These are phyloP conservation scores for Peronospora belbahrii DNA, from an alignment of 352 stramenopile species.

Conservation along the genomic window DNA sequence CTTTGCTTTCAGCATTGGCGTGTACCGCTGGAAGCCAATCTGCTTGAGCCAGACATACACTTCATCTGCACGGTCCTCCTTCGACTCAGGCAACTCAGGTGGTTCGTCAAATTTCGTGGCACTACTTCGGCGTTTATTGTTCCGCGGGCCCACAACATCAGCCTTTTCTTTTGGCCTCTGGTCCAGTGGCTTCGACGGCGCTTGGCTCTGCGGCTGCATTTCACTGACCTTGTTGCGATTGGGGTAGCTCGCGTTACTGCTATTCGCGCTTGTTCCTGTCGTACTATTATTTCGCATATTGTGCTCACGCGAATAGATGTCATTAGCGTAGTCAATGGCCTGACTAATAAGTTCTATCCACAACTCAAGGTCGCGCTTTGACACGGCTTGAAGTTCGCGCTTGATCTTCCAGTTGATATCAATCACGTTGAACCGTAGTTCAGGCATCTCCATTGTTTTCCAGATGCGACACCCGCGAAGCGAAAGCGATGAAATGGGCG, in stretches of 20 bases:
- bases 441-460: constrained; percentile 84
- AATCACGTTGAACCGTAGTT: constrained; percentile 71
- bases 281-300: constrained; percentile 34
- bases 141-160: constrained; percentile 13
- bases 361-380: constrained; percentile 45
- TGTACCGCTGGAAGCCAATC: constrained; percentile 50
- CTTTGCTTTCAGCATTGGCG: constrained; percentile 64
- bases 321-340: constrained; percentile 69
- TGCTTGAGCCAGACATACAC: constrained; percentile 68
- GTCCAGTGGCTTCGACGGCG: constrained; percentile 10
- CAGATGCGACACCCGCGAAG: constrained; percentile 72
- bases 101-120: constrained; percentile 24
- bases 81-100: constrained; percentile 27
- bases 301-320: constrained; percentile 28
- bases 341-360: constrained; percentile 75
- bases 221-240: constrained; percentile 19
- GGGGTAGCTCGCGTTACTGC: constrained; percentile 23
- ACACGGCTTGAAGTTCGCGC: constrained; percentile 60
- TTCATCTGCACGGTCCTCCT: constrained; percentile 50
- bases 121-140: constrained; percentile 24
- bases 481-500: constrained; percentile 49
- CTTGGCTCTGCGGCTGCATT: constrained; percentile 5
- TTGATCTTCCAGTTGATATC: constrained; percentile 79
- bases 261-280: constrained; percentile 22
- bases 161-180: constrained; percentile 12